These are phyloP conservation scores for Ustilago trichophora DNA, from an alignment of 1,284 basidiomycete genomes.

Conservation along the genomic window DNA sequence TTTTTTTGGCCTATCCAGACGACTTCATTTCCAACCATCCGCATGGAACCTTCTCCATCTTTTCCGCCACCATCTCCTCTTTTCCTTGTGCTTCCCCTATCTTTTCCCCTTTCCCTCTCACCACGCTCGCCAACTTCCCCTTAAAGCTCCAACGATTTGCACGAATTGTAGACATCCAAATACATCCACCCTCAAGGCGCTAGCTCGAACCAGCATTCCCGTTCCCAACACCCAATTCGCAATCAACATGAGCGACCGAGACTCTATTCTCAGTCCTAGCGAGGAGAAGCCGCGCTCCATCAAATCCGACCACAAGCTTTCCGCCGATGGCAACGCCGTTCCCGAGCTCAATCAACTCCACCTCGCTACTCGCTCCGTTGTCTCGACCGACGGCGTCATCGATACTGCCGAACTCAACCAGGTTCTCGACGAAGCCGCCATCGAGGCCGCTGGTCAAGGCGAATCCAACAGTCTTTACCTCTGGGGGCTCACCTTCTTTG, in stretches of 20 bases:
- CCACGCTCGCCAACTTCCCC: no score
- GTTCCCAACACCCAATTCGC: no score
- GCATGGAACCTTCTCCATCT: constrained; percentile 31
- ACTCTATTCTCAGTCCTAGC: constrained; percentile 6
- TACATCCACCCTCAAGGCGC: no score
- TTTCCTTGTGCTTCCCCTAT: no score
- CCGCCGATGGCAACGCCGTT: constrained; percentile 14
- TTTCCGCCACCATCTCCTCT: no score
- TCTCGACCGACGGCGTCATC: constrained; percentile 43
- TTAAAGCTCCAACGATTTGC: no score
- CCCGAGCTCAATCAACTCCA: constrained; percentile 15
- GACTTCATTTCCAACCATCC: neutral
- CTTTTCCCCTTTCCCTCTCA: no score
- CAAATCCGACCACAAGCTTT: constrained; percentile 22
- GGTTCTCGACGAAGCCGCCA: constrained; percentile 50
- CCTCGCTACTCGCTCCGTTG: constrained; percentile 38
- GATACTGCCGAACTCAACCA: constrained; percentile 30
- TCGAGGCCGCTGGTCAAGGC: constrained; percentile 50
- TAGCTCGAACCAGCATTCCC: no score
- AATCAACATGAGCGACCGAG: constrained; percentile 28
- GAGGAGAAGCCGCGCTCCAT: constrained; percentile 28
- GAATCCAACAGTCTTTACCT: constrained; percentile 43
- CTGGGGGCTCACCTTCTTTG: constrained; percentile 45
- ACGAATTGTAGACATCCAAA: no score
- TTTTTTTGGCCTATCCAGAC: neutral